A percentile compares a stretch with the other conserved stretches of the same genome.
These are phyloP conservation scores for Ophidiomyces ophidiicola DNA, from an alignment of 2,329 filamentous ascomycete species.

Conservation along the genomic window DNA sequence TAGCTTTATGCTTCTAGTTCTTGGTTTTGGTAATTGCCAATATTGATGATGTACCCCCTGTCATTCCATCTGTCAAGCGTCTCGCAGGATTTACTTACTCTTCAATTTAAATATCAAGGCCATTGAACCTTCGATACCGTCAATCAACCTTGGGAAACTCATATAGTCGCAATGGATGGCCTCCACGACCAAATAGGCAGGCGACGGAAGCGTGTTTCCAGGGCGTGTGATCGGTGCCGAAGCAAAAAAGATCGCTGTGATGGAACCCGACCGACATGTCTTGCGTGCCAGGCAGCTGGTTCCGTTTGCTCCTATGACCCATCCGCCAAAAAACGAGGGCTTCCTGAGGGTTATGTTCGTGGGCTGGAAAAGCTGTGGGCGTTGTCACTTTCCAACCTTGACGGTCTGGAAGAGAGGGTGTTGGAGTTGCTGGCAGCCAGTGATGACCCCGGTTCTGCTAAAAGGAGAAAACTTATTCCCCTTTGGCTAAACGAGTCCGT, in stretches of 20 bases:
- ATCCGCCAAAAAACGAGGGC: slow-evolving; percentile 34
- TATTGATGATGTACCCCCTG: too few species aligned
- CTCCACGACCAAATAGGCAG: slow-evolving; percentile 7
- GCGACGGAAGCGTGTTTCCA: slow-evolving; percentile 33
- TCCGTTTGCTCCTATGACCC: slow-evolving; percentile 35
- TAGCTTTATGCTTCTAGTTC: too few species aligned
- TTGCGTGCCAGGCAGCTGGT: slow-evolving; percentile 30
- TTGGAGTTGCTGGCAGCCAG: slow-evolving; percentile 29
- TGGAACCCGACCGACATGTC: slow-evolving; percentile 33
- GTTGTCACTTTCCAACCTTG: slow-evolving; percentile 33
- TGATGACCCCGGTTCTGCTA: slow-evolving; percentile 20
- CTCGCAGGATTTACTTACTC: too few species aligned
- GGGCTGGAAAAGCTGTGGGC: slow-evolving; percentile 38
- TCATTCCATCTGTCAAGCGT: too few species aligned
- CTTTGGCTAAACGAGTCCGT: slow-evolving; percentile 31
- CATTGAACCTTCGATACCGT: too few species aligned
- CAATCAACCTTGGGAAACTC: neutral
- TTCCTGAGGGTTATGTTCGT: slow-evolving; percentile 38
- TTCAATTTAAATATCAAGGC: too few species aligned
- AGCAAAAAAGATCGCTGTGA: slow-evolving; percentile 38
- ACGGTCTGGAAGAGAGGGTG: slow-evolving; percentile 34
- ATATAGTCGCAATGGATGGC: slow-evolving; percentile 3
- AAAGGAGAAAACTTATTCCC: slow-evolving; percentile 25
- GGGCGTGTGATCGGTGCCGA: slow-evolving; percentile 36
- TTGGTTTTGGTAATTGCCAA: too few species aligned